Evolutionary conservation across 164 flowering plant genomes (phyloP).

Genomic region (Annona squamosa): DNA sequence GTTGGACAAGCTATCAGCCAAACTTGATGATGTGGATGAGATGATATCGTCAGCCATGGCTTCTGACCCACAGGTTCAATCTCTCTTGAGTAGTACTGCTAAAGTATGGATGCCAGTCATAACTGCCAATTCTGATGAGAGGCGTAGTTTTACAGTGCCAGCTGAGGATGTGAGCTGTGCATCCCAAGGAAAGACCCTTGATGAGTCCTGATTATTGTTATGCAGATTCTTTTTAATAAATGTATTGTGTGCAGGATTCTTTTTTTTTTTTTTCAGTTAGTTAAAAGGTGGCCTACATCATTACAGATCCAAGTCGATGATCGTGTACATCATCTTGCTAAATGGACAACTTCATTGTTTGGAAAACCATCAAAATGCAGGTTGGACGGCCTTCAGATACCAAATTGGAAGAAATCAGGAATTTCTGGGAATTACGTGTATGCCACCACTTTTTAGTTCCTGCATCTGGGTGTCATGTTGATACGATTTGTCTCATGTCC

Average conservation of each 20-base stretch:
- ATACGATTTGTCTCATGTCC: too few species aligned
- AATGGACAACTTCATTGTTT: too few species aligned
- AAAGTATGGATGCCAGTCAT: constrained; percentile 95
- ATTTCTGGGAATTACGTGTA: too few species aligned
- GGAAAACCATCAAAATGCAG: too few species aligned
- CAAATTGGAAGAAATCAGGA: too few species aligned
- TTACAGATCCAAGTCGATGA: too few species aligned
- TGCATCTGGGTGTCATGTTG: too few species aligned
- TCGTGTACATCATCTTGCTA: too few species aligned
- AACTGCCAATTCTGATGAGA: constrained; percentile 72
- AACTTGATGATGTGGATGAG: constrained; percentile 74
- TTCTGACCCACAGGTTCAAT: constrained; percentile 68
- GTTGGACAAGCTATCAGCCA: constrained; percentile 77
- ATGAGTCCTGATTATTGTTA: constrained; percentile 4
- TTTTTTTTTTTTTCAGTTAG: background rate
- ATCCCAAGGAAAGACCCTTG: constrained; percentile 18
- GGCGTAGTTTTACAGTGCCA: constrained; percentile 47
- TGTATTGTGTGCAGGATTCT: background rate
- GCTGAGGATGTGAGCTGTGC: constrained; percentile 26
- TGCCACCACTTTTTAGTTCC: too few species aligned
- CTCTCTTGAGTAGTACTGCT: constrained; percentile 68
- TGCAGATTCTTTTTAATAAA: background rate
- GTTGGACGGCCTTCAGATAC: too few species aligned
- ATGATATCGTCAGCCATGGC: constrained; percentile 86
- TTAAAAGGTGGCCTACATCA: background rate